Conservation (phyloP, 2,329 filamentous ascomycete species). For the Sporothrix euskadiensis region DNA sequence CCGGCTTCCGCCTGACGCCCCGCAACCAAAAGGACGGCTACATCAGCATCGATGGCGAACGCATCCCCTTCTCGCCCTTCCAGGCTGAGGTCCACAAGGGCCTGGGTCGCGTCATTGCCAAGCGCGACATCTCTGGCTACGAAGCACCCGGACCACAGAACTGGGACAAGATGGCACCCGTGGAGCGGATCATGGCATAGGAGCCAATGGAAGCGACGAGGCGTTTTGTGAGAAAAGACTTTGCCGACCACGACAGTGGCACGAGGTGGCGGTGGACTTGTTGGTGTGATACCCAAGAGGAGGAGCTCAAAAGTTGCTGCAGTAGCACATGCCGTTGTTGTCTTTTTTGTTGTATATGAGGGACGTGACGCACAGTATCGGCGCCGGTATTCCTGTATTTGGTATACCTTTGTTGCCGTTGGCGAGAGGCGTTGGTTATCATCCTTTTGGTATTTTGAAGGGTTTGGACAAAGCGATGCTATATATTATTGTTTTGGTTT, state of each 20-base stretch:
- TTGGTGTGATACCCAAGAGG: slow-evolving; percentile 25
- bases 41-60: slow-evolving; percentile 93
- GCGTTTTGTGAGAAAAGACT: not conserved
- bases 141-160: slow-evolving; percentile 60
- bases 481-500: not conserved
- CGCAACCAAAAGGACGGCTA: slow-evolving; percentile 70
- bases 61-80: slow-evolving; percentile 81
- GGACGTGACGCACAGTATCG: not conserved
- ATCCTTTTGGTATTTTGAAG: not conserved
- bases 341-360: not conserved
- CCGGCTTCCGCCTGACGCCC: slow-evolving; percentile 83
- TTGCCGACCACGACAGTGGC: not conserved
- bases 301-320: not conserved
- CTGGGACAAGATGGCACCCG: slow-evolving; percentile 48
- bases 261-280: not conserved
- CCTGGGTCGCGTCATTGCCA: slow-evolving; percentile 81
- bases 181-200: slow-evolving; percentile 38
- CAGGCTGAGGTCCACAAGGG: slow-evolving; percentile 86
- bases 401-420: not conserved
- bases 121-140: slow-evolving; percentile 66
- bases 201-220: not conserved
- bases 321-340: not conserved
- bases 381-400: not conserved
- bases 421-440: not conserved
- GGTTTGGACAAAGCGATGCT: not conserved